phyloP scores from a whole-genome alignment of 2,329 filamentous ascomycete species.

The Raffaelea albimanens region DNA sequence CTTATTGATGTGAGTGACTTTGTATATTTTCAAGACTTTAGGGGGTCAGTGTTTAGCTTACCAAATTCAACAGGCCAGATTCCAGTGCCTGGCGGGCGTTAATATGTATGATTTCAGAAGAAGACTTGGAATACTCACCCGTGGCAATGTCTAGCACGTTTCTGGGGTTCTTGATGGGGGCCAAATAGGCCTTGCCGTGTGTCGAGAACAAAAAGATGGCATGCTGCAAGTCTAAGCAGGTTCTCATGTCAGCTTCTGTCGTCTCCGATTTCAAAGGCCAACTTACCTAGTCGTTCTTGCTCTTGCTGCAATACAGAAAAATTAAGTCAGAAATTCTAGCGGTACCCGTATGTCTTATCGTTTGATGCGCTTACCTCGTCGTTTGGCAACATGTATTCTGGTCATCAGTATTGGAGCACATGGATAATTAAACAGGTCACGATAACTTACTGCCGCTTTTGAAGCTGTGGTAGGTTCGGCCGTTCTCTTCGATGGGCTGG shows the following conservation, averaged over 20 bases:
- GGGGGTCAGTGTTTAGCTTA: too few species aligned
- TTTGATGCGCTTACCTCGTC: constrained; percentile 7
- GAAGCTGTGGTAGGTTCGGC: constrained; percentile 13
- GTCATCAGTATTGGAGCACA: neutral
- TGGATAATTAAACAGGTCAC: neutral
- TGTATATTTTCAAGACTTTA: too few species aligned
- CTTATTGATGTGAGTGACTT: too few species aligned
- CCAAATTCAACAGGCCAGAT: constrained; percentile 6
- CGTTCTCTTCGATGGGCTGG: constrained; percentile 12
- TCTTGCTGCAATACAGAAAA: constrained; percentile 11
- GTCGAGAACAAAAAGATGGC: constrained; percentile 15
- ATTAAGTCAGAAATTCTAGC: neutral
- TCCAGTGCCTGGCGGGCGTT: neutral
- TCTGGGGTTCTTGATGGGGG: neutral
- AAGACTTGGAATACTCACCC: neutral
- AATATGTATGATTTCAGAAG: too few species aligned
- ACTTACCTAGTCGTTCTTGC: constrained; percentile 14
- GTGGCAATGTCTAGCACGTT: neutral
- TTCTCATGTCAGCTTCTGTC: constrained; percentile 18
- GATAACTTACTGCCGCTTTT: constrained; percentile 10
- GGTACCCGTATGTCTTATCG: neutral
- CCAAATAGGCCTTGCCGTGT: constrained; percentile 7
- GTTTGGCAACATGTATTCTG: constrained; percentile 11
- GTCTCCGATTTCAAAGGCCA: neutral
- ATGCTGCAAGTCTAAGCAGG: constrained; percentile 24